Evolutionary conservation across 2,329 filamentous ascomycete genomes (phyloP).

Genomic region (Teratosphaeria pseudoeucalypti): DNA sequence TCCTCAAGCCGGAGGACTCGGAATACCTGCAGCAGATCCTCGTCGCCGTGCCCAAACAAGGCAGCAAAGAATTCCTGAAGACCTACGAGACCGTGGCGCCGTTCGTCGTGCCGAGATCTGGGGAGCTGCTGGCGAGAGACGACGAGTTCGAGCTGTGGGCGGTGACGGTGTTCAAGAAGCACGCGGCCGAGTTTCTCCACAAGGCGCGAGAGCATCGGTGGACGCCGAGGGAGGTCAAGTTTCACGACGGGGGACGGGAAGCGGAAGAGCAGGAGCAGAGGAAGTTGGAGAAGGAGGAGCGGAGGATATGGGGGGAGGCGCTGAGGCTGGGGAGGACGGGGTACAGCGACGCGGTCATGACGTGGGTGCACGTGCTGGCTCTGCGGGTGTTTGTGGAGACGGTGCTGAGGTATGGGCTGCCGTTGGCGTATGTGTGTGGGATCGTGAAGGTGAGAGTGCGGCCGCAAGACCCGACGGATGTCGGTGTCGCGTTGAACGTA

Average conservation of each 20-base stretch:
- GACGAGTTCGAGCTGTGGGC: constrained; percentile 83
- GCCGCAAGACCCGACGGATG: too few species aligned
- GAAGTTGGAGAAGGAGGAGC: constrained; percentile 70
- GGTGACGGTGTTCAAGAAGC: constrained; percentile 89
- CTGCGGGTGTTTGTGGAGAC: constrained; percentile 94
- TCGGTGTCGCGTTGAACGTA: not conserved
- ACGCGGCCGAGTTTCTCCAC: constrained; percentile 74
- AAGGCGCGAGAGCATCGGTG: constrained; percentile 89
- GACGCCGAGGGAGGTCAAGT: constrained; percentile 90
- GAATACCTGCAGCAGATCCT: constrained; percentile 97
- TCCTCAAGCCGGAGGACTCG: constrained; percentile 69
- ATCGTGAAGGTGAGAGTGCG: constrained; percentile 59
- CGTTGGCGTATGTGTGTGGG: constrained; percentile 77
- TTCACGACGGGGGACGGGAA: constrained; percentile 79
- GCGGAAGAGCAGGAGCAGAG: constrained; percentile 82
- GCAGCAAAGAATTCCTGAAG: constrained; percentile 78
- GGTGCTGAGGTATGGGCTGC: constrained; percentile 88
- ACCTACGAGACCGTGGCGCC: constrained; percentile 78
- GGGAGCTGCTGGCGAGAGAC: constrained; percentile 68
- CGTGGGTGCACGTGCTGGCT: constrained; percentile 86
- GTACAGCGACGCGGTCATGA: constrained; percentile 92
- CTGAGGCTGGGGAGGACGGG: constrained; percentile 78
- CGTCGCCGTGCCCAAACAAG: constrained; percentile 70
- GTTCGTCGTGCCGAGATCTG: constrained; percentile 90
- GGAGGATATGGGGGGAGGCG: constrained; percentile 87